A percentile compares a stretch with the other conserved stretches of the same genome.
These are phyloP conservation scores for Nakazawaea pomicola DNA, from an alignment of 805 yeast species.

Conservation along the genomic window DNA sequence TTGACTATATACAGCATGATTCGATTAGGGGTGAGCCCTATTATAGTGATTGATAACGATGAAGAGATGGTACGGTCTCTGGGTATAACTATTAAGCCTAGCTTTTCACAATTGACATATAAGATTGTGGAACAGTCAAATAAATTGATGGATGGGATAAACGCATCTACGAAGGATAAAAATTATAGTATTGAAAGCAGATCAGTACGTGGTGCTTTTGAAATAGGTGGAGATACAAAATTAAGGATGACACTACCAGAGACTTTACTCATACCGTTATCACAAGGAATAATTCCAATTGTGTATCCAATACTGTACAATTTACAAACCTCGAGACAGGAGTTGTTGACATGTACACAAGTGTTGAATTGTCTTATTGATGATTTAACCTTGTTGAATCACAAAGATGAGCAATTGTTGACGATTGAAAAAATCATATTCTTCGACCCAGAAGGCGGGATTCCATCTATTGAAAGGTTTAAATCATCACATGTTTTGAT, in stretches of 20 bases:
- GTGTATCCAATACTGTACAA: slow-evolving; percentile 54
- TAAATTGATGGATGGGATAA: slow-evolving; percentile 17
- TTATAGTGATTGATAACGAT: slow-evolving; percentile 53
- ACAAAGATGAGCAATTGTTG: slow-evolving; percentile 21
- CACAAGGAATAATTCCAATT: slow-evolving; percentile 49
- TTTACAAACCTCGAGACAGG: slow-evolving; percentile 23
- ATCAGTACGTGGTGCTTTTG: slow-evolving; percentile 33
- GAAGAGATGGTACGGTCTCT: slow-evolving; percentile 14
- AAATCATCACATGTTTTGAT: slow-evolving; percentile 83
- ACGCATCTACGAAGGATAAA: slow-evolving; percentile 12
- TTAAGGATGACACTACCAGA: slow-evolving; percentile 28
- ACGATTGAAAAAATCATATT: slow-evolving; percentile 78
- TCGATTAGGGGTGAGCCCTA: slow-evolving; percentile 68
- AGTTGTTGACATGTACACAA: slow-evolving; percentile 33
- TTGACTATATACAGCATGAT: slow-evolving; percentile 50
- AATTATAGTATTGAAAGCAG: slow-evolving; percentile 19
- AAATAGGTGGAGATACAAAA: slow-evolving; percentile 17
- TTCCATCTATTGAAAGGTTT: slow-evolving; percentile 79
- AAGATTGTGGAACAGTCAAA: slow-evolving; percentile 20
- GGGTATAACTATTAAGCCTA: slow-evolving; percentile 1
- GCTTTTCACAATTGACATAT: slow-evolving; percentile 14
- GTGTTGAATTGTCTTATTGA: slow-evolving; percentile 33
- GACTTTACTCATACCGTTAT: slow-evolving; percentile 35
- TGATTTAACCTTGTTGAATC: slow-evolving; percentile 26
- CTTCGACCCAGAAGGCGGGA: slow-evolving; percentile 83